Conservation (phyloP, 2,329 filamentous ascomycete species). For the Myriosclerotinia duriaeana region DNA sequence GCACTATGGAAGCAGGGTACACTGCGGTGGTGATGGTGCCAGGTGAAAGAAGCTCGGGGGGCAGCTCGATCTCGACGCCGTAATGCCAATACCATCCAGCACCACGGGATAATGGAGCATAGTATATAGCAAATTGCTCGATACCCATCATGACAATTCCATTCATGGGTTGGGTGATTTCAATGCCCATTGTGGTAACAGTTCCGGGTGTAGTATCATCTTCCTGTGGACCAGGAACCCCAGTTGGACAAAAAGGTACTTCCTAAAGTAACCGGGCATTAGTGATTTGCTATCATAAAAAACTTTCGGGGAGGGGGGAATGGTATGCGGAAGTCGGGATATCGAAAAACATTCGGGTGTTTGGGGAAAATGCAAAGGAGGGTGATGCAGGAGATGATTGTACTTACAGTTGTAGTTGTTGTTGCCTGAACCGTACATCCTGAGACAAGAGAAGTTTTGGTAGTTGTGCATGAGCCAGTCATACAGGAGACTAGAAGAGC, state of each 20-base stretch:
- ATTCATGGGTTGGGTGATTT: neutral
- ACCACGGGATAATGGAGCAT: neutral
- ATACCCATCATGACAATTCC: neutral
- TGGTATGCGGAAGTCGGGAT: too few relatives aligned
- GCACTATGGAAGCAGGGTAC: neutral
- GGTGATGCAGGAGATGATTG: neutral
- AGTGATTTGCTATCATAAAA: neutral
- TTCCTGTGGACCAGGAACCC: neutral
- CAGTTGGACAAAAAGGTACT: conserved; percentile 9
- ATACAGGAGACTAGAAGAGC: neutral
- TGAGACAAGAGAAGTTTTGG: neutral
- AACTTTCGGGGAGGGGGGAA: neutral
- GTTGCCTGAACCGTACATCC: conserved; percentile 1
- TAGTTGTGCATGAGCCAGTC: conserved; percentile 2
- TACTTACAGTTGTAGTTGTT: neutral
- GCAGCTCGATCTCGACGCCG: neutral
- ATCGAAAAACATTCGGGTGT: too few relatives aligned
- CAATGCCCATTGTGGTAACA: neutral
- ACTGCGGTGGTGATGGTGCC: neutral
- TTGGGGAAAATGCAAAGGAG: too few relatives aligned
- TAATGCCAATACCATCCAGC: neutral
- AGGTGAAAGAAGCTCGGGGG: neutral
- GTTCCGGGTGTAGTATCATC: neutral
- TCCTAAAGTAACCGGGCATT: neutral
- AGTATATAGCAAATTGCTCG: neutral